Evolutionary conservation across 805 yeast genomes (phyloP).

Genomic region (Hanseniaspora taiwanica): DNA sequence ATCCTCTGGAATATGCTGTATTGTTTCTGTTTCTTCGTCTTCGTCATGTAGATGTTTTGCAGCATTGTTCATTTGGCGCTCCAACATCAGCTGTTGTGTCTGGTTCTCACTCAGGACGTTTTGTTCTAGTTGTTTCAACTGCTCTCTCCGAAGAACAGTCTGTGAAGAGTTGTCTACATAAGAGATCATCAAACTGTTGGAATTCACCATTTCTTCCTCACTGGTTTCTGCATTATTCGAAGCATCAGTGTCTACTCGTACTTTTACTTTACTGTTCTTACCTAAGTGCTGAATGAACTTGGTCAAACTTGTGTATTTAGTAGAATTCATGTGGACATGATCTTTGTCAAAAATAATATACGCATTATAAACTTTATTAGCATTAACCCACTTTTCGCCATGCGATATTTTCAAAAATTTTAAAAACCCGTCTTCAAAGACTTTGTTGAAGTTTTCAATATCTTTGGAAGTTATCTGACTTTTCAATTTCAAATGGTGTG

Average conservation of each 20-base stretch:
- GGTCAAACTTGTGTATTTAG: constrained; percentile 61
- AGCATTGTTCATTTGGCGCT: constrained; percentile 32
- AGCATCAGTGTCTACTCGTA: constrained; percentile 18
- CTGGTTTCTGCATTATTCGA: constrained; percentile 4
- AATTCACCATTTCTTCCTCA: constrained; percentile 20
- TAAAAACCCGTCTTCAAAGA: constrained; percentile 54
- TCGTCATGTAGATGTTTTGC: constrained; percentile 23
- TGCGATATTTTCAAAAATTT: constrained; percentile 50
- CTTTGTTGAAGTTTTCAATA: constrained; percentile 43
- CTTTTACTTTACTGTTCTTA: constrained; percentile 39
- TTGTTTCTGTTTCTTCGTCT: constrained; percentile 10
- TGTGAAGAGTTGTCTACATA: constrained; percentile 45
- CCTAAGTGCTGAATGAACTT: constrained; percentile 54
- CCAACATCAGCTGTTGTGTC: constrained; percentile 28
- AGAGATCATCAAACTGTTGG: constrained; percentile 27
- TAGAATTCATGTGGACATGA: constrained; percentile 86
- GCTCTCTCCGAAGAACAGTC: constrained; percentile 29
- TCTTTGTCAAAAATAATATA: constrained; percentile 59
- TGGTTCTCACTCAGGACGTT: constrained; percentile 34
- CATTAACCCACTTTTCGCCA: constrained; percentile 55
- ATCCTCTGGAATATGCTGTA: too few species aligned
- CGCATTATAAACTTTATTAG: constrained; percentile 83
- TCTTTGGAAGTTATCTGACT: constrained; percentile 33
- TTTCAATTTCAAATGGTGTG: constrained; percentile 55
- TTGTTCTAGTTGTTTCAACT: constrained; percentile 25